phyloP scores from a whole-genome alignment of 805 yeast species.

The Candida sakaeoensis region DNA sequence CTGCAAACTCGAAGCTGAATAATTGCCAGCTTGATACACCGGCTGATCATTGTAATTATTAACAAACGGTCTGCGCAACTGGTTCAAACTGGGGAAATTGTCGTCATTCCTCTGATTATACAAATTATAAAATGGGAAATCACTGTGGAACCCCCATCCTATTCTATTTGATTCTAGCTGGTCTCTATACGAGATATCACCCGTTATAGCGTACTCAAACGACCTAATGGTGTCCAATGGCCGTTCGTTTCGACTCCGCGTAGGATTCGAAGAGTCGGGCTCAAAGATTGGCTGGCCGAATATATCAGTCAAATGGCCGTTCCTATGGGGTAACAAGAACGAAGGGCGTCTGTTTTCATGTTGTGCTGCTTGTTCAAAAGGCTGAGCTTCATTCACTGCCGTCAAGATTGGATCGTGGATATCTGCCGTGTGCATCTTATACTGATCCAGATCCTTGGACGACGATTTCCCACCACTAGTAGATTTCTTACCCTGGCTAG shows the following conservation, averaged over 20 bases:
- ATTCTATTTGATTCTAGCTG: conserved; percentile 73
- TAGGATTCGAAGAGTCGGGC: conserved; percentile 90
- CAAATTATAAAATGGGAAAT: conserved; percentile 55
- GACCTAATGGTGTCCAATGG: conserved; percentile 94
- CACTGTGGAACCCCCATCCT: conserved; percentile 87
- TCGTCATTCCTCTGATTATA: conserved; percentile 18
- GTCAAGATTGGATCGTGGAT: conserved; percentile 81
- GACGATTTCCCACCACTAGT: conserved; percentile 17
- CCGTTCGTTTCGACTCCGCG: conserved; percentile 89
- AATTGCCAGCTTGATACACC: conserved; percentile 54
- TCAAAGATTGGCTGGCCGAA: conserved; percentile 78
- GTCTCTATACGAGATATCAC: conserved; percentile 75
- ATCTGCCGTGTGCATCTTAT: conserved; percentile 63
- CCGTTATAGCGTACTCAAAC: conserved; percentile 92
- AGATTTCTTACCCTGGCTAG: conserved; percentile 1
- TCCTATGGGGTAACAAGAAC: conserved; percentile 44
- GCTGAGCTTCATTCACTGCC: conserved; percentile 95
- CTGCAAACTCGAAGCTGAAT: conserved; percentile 46
- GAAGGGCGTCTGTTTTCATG: conserved; percentile 36
- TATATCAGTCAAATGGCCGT: conserved; percentile 65
- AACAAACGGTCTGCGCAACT: conserved; percentile 40
- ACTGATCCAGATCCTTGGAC: conserved; percentile 30
- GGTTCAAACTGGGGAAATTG: too few species aligned
- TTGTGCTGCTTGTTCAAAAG: conserved; percentile 64
- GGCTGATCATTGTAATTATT: conserved; percentile 41